A percentile compares a stretch with the other conserved stretches of the same genome.
phyloP scores from a whole-genome alignment of 768 basidiomycete species.

The Thelephora ganbajun region DNA sequence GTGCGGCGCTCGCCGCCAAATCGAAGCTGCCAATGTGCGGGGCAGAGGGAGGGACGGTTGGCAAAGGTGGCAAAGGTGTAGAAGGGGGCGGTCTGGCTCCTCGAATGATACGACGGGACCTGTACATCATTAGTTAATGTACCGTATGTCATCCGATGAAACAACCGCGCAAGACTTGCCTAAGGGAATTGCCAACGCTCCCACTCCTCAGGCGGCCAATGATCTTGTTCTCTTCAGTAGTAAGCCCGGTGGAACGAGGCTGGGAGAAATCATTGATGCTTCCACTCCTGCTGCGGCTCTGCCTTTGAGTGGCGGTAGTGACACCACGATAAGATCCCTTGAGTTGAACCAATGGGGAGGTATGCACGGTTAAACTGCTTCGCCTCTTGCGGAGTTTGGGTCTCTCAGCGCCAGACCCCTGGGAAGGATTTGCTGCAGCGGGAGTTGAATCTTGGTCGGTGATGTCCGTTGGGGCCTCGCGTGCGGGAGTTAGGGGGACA shows the following conservation, averaged over 20 bases:
- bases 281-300: slow-evolving; percentile 31
- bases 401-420: slow-evolving; percentile 6
- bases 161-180: slow-evolving; percentile 15
- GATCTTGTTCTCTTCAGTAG: slow-evolving; percentile 25
- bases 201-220: slow-evolving; percentile 44
- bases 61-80: neutral
- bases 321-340: slow-evolving; percentile 35
- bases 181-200: slow-evolving; percentile 26
- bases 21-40: neutral
- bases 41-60: neutral
- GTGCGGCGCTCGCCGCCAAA: neutral
- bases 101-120: neutral
- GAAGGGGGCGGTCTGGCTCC: neutral
- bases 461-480: slow-evolving; percentile 20
- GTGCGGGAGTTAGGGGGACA: slow-evolving; percentile 12
- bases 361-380: slow-evolving; percentile 42
- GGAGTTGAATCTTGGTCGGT: slow-evolving; percentile 22
- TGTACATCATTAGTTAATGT: neutral
- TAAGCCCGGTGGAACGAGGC: neutral
- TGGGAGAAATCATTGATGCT: slow-evolving; percentile 20
- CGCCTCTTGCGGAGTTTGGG: slow-evolving; percentile 45
- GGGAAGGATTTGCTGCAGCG: slow-evolving; percentile 14
- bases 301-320: slow-evolving; percentile 35
- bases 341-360: slow-evolving; percentile 41
- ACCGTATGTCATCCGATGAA: neutral